Conservation (phyloP, 768 basidiomycete genomes). For the Mycena belliarum region DNA sequence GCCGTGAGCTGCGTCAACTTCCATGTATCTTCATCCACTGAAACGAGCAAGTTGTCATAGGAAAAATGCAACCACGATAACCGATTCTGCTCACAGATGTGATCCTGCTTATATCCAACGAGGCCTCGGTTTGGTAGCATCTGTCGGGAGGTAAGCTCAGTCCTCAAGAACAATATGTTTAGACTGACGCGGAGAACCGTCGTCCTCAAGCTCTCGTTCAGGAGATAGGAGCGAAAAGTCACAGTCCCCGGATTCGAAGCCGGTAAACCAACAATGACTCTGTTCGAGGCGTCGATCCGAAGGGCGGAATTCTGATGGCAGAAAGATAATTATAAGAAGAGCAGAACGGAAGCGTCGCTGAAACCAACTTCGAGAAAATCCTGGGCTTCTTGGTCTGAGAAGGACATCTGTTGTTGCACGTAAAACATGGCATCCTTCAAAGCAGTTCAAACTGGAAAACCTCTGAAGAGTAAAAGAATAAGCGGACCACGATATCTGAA, state of each 20-base stretch:
- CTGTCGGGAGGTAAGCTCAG: slow-evolving; percentile 23
- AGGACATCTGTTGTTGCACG: slow-evolving; percentile 40
- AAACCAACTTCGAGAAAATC: slow-evolving; percentile 46
- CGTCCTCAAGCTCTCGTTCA: slow-evolving; percentile 41
- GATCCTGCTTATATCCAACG: slow-evolving; percentile 28
- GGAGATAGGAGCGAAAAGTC: slow-evolving; percentile 43
- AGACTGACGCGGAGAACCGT: slow-evolving; percentile 37
- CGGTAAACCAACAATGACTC: slow-evolving; percentile 47
- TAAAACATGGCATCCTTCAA: slow-evolving; percentile 45
- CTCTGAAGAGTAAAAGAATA: neutral
- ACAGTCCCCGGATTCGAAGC: slow-evolving; percentile 35
- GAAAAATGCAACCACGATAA: slow-evolving; percentile 6
- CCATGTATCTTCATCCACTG: slow-evolving; percentile 30
- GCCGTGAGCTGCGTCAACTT: slow-evolving; percentile 44
- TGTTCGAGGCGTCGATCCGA: slow-evolving; percentile 40
- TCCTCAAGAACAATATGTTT: neutral
- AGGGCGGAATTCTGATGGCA: slow-evolving; percentile 38
- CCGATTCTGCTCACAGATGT: neutral
- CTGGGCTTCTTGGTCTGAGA: slow-evolving; percentile 41
- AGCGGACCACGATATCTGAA: slow-evolving; percentile 38
- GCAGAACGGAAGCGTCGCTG: neutral
- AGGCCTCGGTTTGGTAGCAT: slow-evolving; percentile 44
- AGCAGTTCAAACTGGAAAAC: no score
- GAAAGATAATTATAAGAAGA: neutral
- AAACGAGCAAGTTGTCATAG: neutral